These are phyloP conservation scores for Solanum pinnatisectum DNA, from an alignment of 257 asterid genomes.

Conservation along the genomic window DNA sequence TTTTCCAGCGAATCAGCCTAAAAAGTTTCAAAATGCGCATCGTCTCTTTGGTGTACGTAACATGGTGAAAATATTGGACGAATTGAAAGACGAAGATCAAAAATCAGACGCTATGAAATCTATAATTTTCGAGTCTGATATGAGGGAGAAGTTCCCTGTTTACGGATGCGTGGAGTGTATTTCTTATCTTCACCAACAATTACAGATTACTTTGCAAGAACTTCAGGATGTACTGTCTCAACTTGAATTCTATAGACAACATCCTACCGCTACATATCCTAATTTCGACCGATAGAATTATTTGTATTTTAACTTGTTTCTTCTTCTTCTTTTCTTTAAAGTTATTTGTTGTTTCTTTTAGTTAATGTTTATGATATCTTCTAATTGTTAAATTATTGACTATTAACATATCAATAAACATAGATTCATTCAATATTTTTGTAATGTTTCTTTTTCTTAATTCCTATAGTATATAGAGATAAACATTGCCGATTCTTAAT, in stretches of 20 bases:
- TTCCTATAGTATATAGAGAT: neutral
- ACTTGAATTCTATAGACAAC: constrained; percentile 9
- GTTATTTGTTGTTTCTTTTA: neutral
- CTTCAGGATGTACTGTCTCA: constrained; percentile 12
- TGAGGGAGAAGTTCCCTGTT: constrained; percentile 40
- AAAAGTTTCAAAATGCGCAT: constrained; percentile 51
- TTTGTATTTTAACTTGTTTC: neutral
- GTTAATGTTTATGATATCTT: neutral
- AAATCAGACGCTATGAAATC: constrained; percentile 64
- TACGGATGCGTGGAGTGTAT: constrained; percentile 37
- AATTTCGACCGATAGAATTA: neutral
- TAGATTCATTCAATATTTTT: neutral
- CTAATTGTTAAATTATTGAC: neutral
- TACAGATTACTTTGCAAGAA: constrained; percentile 18
- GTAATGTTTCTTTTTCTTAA: neutral
- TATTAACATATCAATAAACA: neutral
- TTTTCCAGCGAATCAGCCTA: constrained; percentile 48
- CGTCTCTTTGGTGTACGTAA: constrained; percentile 57
- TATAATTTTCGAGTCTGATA: constrained; percentile 53
- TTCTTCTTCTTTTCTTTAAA: neutral
- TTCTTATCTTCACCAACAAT: constrained; percentile 13
- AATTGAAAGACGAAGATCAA: constrained; percentile 5
- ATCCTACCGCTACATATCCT: neutral
- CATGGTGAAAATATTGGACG: constrained; percentile 22
- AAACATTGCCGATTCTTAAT: neutral